Evolutionary conservation across 202 grass and related monocot genomes (phyloP).

Genomic region (Panicum hallii): DNA sequence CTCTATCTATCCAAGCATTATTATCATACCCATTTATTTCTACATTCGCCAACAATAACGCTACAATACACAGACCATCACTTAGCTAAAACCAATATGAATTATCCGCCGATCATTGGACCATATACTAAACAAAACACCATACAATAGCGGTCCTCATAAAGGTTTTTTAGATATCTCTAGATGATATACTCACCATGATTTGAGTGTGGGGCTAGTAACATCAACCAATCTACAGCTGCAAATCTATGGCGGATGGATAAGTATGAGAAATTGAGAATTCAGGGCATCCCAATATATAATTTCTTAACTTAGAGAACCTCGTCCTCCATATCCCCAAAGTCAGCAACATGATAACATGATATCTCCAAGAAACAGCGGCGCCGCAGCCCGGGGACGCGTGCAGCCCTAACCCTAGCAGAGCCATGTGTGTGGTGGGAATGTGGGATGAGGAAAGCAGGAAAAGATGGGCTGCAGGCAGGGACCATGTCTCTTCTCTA

Average conservation of each 20-base stretch:
- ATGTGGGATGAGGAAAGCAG: not conserved
- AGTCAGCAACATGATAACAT: not conserved
- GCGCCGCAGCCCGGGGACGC: not conserved
- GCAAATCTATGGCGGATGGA: not conserved
- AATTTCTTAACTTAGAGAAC: not conserved
- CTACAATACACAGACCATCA: not conserved
- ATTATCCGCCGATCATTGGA: not conserved
- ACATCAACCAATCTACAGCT: not conserved
- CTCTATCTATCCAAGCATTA: not conserved
- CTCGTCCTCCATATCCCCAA: slow-evolving; percentile 18
- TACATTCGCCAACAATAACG: not conserved
- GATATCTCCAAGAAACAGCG: slow-evolving; percentile 4
- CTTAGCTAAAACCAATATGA: not conserved
- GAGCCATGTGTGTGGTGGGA: not conserved
- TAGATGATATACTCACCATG: not conserved
- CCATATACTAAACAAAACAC: not conserved
- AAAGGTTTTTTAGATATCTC: not conserved
- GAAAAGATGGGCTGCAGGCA: slow-evolving; percentile 6
- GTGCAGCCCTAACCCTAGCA: slow-evolving; percentile 47
- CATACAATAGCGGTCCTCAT: not conserved
- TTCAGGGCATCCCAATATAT: not conserved
- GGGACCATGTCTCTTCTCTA: slow-evolving; percentile 17
- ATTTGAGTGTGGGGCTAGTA: not conserved
- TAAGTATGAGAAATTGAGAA: not conserved
- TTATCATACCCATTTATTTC: not conserved